These are phyloP conservation scores for Colletotrichum phormii DNA, from an alignment of 2,329 filamentous ascomycete species.

Conservation along the genomic window DNA sequence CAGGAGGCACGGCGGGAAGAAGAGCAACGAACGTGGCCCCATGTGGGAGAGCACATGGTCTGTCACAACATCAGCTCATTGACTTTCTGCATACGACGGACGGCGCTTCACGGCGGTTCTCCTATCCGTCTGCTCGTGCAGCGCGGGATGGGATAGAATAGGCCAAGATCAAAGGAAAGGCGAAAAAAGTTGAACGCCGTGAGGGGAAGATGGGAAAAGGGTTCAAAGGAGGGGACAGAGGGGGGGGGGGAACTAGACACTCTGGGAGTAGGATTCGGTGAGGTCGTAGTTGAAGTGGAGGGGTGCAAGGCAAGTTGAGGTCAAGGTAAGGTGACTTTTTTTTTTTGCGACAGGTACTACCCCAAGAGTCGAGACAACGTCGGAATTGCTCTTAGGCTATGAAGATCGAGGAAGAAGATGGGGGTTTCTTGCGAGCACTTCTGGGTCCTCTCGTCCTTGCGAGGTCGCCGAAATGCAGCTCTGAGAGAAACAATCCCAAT, in stretches of 20 bases:
- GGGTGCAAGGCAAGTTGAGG: not conserved
- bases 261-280: slow-evolving; percentile 1
- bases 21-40: not conserved
- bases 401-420: not conserved
- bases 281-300: slow-evolving; percentile 24
- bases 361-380: not conserved
- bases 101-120: not conserved
- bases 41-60: not conserved
- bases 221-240: slow-evolving; percentile 8
- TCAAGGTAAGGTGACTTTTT: not conserved
- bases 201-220: not conserved
- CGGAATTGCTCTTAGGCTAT: not conserved
- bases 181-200: not conserved
- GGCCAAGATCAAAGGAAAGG: not conserved
- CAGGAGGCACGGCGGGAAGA: not conserved
- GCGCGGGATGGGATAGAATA: not conserved
- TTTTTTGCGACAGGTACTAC: not conserved
- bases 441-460: not conserved
- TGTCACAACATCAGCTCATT: not conserved
- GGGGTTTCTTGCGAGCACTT: slow-evolving; percentile 13
- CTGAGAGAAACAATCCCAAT: not conserved
- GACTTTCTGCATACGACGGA: not conserved
- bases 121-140: not conserved
- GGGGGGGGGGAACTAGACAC: not conserved
- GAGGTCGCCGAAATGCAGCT: not conserved